Evolutionary conservation across 1,284 basidiomycete genomes (phyloP).

Genomic region (Ceratobasidium sp.): DNA sequence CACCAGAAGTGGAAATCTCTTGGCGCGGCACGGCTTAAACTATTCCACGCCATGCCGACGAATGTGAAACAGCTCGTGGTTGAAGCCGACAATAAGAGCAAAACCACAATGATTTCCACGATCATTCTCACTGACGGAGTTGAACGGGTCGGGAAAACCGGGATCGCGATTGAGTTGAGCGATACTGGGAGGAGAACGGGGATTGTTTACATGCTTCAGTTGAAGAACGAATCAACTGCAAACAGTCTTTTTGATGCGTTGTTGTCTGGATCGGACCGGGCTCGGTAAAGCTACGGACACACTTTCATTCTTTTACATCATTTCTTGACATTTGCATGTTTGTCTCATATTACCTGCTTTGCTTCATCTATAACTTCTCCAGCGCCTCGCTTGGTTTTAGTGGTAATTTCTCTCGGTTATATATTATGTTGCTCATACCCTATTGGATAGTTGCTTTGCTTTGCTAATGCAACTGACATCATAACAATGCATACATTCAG

Average conservation of each 20-base stretch:
- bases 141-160: conserved; percentile 97
- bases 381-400: not conserved
- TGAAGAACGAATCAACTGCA: conserved; percentile 89
- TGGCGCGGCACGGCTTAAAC: conserved; percentile 87
- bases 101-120: conserved; percentile 89
- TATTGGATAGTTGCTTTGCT: conserved; percentile 20
- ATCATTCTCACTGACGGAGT: conserved; percentile 97
- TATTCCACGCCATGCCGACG: conserved; percentile 86
- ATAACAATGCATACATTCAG: conserved; percentile 33
- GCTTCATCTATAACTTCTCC: conserved; percentile 5
- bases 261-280: conserved; percentile 87
- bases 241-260: conserved; percentile 88
- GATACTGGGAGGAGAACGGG: conserved; percentile 93
- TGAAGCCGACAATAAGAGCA: conserved; percentile 84
- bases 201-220: conserved; percentile 97
- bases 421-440: conserved; percentile 28
- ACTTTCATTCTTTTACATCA: not conserved
- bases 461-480: conserved; percentile 13
- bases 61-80: conserved; percentile 98
- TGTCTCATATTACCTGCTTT: conserved; percentile 5
- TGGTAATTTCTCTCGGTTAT: conserved; percentile 23
- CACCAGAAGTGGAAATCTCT: conserved; percentile 98
- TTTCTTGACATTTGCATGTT: not conserved
- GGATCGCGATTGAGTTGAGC: conserved; percentile 95
- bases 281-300: conserved; percentile 28